Evolutionary conservation across 495 filamentous ascomycete genomes (phyloP).

Genomic region (Chaetomium fimeti): DNA sequence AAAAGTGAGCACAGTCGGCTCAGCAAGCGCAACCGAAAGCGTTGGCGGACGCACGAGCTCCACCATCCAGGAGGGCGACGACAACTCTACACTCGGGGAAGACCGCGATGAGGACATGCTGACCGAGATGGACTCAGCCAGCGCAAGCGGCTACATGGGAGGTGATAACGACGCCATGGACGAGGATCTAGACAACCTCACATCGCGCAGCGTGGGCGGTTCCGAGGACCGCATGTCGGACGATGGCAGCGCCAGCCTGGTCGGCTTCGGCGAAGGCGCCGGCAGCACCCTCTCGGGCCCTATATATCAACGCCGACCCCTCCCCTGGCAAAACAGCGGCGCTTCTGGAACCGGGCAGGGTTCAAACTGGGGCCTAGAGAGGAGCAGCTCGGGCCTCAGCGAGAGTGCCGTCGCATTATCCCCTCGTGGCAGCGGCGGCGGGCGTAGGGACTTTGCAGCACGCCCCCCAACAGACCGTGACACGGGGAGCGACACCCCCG

Average conservation of each 20-base stretch:
- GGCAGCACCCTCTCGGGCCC: conserved; percentile 74
- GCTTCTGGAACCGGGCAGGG: background rate
- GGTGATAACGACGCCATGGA: conserved; percentile 39
- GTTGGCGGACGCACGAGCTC: conserved; percentile 62
- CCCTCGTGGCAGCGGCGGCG: background rate
- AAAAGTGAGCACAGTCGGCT: conserved; percentile 82
- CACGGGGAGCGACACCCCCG: conserved; percentile 38
- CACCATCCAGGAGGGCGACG: conserved; percentile 57
- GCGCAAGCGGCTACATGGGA: conserved; percentile 36
- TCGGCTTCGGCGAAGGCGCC: conserved; percentile 85
- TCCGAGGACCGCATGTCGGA: conserved; percentile 75
- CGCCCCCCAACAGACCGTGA: conserved; percentile 16
- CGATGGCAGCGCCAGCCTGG: conserved; percentile 65
- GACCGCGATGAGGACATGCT: conserved; percentile 48
- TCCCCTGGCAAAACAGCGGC: conserved; percentile 22
- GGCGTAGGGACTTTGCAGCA: background rate
- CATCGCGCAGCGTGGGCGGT: conserved; percentile 58
- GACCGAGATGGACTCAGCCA: conserved; percentile 41
- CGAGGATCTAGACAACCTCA: conserved; percentile 34
- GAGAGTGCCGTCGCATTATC: conserved; percentile 27
- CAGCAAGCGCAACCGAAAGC: conserved; percentile 67
- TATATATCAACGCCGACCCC: conserved; percentile 55
- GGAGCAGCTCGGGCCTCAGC: conserved; percentile 46
- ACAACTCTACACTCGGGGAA: conserved; percentile 41
- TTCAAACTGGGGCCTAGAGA: conserved; percentile 37